Base-by-base conservation (phyloP, 768 basidiomycete species). In the Boletus subcaerulescens region DNA sequence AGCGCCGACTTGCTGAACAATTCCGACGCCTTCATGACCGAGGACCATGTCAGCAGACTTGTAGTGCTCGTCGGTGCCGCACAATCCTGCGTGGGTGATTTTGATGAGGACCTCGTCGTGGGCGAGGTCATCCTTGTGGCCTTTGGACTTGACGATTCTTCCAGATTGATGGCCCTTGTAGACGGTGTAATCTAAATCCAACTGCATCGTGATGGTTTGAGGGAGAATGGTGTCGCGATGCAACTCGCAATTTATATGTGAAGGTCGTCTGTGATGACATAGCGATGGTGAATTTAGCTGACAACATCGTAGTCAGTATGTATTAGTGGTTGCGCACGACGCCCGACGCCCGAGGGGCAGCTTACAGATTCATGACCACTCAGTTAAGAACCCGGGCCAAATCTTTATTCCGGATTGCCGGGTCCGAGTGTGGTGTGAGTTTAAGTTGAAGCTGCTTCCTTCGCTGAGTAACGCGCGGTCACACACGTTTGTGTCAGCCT, bases 31-130 rank as follows among this genome's bases (percentile, higher is more conserved):
- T 60, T 76, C 75, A 46, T 76, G 75, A 7, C 76, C 73, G 26
- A 76, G 71, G 12, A 74, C 74, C 58, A 72, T 73, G 45, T 73
- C 72, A 5, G 18, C 44, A 11, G 45, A 12, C 54, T 61, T 66
- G 56, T 61, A 69, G 45, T 74, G 75, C 38, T 68, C 62, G 58
- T 77, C 75, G 0, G 76, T 76, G 42, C 73, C 74, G n/a, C 74
- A 75, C 20, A 75, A 18, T 0, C 74, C 73, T 13, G 62, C 64
- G 31, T 73, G 71, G 10, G 71, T 73, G 52, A 72, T 54, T 47
- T 50, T 65, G 46, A 73, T 22, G 3, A 73, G 61, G 29, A 73
- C 71, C 38, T 72, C 53, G 33, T 69, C 66, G 7, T 51, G 54
- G n/a, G 57, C 61, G 36, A 73, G 63, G 12, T 56, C 33, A 4